Conservation (phyloP, 352 stramenopile genomes). For the Pythium pyrilobum region DNA sequence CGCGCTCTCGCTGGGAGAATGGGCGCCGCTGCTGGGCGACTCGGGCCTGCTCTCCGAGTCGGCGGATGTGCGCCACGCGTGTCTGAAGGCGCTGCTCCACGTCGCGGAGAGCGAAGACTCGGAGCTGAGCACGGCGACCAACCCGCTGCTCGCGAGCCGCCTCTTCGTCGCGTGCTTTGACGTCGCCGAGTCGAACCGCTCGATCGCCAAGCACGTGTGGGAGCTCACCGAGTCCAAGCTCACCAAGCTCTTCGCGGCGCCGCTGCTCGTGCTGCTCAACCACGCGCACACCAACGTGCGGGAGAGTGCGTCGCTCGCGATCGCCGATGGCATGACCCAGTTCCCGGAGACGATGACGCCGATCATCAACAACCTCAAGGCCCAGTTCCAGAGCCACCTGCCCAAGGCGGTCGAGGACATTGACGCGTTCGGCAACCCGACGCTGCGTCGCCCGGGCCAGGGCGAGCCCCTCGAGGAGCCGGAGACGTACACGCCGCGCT, state of each 20-base stretch:
- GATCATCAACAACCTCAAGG: conserved; percentile 62
- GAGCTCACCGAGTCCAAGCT: conserved; percentile 40
- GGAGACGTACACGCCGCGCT: conserved; percentile 50
- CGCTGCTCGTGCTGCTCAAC: conserved; percentile 66
- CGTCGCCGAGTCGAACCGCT: conserved; percentile 43
- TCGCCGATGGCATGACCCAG: conserved; percentile 77
- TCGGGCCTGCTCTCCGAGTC: conserved; percentile 62
- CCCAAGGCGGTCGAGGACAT: conserved; percentile 50
- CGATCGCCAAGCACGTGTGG: conserved; percentile 63
- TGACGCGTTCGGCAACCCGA: conserved; percentile 72
- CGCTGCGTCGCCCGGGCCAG: conserved; percentile 50
- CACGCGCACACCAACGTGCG: conserved; percentile 73
- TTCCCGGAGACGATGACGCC: conserved; percentile 71
- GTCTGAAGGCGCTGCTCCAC: conserved; percentile 55
- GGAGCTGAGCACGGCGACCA: conserved; percentile 27
- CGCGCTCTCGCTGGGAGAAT: conserved; percentile 53
- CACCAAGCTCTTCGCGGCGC: conserved; percentile 53
- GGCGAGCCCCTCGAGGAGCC: conserved; percentile 50
- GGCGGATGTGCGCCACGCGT: conserved; percentile 41
- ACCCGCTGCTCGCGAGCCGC: conserved; percentile 43
- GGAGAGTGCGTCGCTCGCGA: conserved; percentile 64
- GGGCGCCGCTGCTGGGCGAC: conserved; percentile 63
- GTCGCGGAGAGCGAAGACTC: conserved; percentile 54
- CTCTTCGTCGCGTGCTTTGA: conserved; percentile 73
- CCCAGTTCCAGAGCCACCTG: conserved; percentile 52